Conservation (phyloP, 1,284 basidiomycete species). For the Puccinia sorghi region DNA sequence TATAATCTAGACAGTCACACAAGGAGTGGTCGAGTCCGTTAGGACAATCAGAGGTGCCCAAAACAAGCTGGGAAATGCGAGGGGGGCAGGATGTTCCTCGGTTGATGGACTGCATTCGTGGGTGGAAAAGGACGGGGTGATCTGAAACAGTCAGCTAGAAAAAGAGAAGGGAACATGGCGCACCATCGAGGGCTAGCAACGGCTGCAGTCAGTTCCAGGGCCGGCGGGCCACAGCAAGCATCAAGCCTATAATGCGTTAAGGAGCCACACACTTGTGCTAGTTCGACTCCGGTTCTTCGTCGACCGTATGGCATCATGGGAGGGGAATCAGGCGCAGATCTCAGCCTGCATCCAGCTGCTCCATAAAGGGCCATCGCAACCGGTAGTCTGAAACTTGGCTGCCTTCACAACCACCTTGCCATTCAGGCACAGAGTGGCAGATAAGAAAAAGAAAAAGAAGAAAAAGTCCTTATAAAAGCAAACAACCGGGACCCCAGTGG, state of each 20-base stretch:
- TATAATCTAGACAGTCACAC: not conserved
- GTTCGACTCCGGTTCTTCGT: too few relatives aligned
- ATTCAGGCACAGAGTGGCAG: not conserved
- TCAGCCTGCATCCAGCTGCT: slow-evolving; percentile 2
- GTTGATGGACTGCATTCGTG: slow-evolving; percentile 25
- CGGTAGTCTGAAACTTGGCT: not conserved
- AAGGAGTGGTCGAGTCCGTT: slow-evolving; percentile 2
- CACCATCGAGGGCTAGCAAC: slow-evolving; percentile 16
- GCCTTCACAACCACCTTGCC: not conserved
- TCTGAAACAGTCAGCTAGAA: not conserved
- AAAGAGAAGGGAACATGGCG: not conserved
- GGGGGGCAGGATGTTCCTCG: too few relatives aligned
- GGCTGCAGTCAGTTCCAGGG: not conserved
- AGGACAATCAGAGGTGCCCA: not conserved
- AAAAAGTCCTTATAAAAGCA: not conserved
- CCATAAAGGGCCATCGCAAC: slow-evolving; percentile 19
- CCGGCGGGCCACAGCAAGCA: not conserved
- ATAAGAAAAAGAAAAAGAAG: not conserved
- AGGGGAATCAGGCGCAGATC: not conserved
- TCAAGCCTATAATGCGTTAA: too few relatives aligned
- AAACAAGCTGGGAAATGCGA: slow-evolving; percentile 1
- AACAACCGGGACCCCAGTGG: not conserved
- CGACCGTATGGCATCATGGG: not conserved
- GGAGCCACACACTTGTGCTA: too few relatives aligned
- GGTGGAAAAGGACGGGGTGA: not conserved